These are phyloP conservation scores for Phytophthora sansomeana DNA, from an alignment of 352 stramenopile species.

Conservation along the genomic window DNA sequence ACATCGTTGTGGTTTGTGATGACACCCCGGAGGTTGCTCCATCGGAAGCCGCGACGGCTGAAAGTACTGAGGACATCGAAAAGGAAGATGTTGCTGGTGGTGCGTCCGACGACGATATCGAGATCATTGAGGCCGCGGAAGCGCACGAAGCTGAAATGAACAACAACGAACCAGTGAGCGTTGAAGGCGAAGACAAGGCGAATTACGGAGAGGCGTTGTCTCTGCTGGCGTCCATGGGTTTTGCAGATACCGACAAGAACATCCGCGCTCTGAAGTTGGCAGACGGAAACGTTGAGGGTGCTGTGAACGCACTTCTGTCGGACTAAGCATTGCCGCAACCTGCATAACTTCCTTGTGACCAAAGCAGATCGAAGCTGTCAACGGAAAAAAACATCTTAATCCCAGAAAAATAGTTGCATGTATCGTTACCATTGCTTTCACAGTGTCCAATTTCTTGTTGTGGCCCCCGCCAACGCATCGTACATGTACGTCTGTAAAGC, in stretches of 20 bases:
- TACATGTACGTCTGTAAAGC: no score
- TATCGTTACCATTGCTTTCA: no score
- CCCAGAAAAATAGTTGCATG: no score
- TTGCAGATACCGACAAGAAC: conserved; percentile 58
- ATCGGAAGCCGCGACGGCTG: conserved; percentile 12
- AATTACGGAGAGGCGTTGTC: conserved; percentile 50
- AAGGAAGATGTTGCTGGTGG: conserved; percentile 26
- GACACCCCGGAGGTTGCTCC: conserved; percentile 7
- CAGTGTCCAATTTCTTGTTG: no score
- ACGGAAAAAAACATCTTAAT: not conserved
- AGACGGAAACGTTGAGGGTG: conserved; percentile 56
- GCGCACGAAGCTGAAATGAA: conserved; percentile 31
- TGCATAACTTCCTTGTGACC: not conserved
- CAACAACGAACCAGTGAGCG: conserved; percentile 1
- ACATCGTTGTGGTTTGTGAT: conserved; percentile 59
- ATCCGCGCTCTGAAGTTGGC: conserved; percentile 48
- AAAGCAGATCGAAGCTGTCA: no score
- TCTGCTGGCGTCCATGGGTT: conserved; percentile 70
- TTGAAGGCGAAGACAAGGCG: conserved; percentile 14
- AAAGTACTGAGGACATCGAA: conserved; percentile 27
- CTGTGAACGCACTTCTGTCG: conserved; percentile 58
- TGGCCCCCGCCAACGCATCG: no score
- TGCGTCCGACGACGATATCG: conserved; percentile 44
- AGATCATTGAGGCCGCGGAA: conserved; percentile 45
- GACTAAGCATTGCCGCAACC: conserved; percentile 35